Evolutionary conservation across 176 grass and related monocot genomes (phyloP).

Genomic region (Oryza coarctata): DNA sequence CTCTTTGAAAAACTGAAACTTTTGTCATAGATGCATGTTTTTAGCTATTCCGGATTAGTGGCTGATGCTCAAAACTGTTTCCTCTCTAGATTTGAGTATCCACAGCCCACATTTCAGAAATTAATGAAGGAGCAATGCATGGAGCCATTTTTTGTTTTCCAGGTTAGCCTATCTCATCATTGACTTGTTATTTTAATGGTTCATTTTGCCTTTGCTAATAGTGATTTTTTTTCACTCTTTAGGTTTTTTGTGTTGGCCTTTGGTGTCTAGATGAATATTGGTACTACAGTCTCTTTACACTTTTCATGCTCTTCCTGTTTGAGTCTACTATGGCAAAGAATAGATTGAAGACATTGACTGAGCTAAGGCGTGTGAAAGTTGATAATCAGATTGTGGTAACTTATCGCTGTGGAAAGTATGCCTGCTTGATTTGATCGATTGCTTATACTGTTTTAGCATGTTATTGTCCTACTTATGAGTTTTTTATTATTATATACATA

Average conservation of each 20-base stretch:
- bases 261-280: constrained; percentile 99
- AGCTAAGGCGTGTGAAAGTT: constrained; percentile 98
- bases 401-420: constrained; percentile 90
- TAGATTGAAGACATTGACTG: constrained; percentile 91
- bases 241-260: constrained; percentile 97
- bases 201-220: constrained; percentile 29
- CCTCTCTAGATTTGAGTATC: constrained; percentile 92
- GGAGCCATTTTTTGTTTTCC: constrained; percentile 99
- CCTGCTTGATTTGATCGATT: constrained; percentile 33
- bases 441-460: constrained; percentile 25
- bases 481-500: constrained; percentile 19
- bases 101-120: constrained; percentile 98
- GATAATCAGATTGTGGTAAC: constrained; percentile 83
- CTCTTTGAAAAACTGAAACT: constrained; percentile 16
- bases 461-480: constrained; percentile 19
- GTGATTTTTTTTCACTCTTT: constrained; percentile 33
- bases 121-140: constrained; percentile 94
- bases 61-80: constrained; percentile 35
- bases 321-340: constrained; percentile 99
- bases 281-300: constrained; percentile 99
- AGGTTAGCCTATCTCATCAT: constrained; percentile 55
- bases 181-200: not conserved
- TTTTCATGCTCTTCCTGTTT: constrained; percentile 99
- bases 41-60: constrained; percentile 15
- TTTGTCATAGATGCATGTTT: not conserved